Conservation (phyloP, 1,284 basidiomycete species). For the Afroboletus lepidellus region DNA sequence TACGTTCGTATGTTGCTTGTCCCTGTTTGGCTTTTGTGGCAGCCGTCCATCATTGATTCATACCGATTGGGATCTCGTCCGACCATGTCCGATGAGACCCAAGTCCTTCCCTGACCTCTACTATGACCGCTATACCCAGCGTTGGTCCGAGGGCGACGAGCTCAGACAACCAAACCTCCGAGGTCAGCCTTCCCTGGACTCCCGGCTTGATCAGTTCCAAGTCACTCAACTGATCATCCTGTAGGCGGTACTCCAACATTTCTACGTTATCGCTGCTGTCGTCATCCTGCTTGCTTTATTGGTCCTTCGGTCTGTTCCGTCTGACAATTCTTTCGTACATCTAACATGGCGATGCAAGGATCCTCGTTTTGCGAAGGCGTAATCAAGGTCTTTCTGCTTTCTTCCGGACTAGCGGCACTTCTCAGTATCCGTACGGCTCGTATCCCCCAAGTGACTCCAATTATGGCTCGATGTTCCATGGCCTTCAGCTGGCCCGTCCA, state of each 20-base stretch:
- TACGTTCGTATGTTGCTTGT: slow-evolving; percentile 14
- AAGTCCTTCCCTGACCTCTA: background rate
- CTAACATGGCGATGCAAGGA: slow-evolving; percentile 11
- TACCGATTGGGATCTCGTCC: background rate
- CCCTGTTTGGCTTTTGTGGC: slow-evolving; percentile 24
- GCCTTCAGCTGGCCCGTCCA: slow-evolving; percentile 15
- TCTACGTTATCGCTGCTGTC: slow-evolving; percentile 24
- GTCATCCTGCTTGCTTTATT: slow-evolving; percentile 21
- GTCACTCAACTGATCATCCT: background rate
- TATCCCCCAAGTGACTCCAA: background rate
- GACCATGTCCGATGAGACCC: background rate
- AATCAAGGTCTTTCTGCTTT: slow-evolving; percentile 21
- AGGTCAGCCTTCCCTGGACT: slow-evolving; percentile 18
- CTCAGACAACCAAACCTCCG: background rate
- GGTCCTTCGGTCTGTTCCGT: slow-evolving; percentile 17
- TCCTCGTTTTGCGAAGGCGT: slow-evolving; percentile 25
- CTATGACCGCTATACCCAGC: slow-evolving; percentile 11
- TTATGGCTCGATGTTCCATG: slow-evolving; percentile 12
- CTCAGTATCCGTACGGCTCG: slow-evolving; percentile 2
- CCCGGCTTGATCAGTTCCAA: background rate
- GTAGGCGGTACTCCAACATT: slow-evolving; percentile 24
- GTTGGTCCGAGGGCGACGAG: slow-evolving; percentile 3
- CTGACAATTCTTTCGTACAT: background rate
- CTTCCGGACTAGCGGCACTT: slow-evolving; percentile 11
- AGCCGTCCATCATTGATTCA: background rate